These are phyloP conservation scores for Kodamaea kaohsiungensis DNA, from an alignment of 805 yeast species.

Conservation along the genomic window DNA sequence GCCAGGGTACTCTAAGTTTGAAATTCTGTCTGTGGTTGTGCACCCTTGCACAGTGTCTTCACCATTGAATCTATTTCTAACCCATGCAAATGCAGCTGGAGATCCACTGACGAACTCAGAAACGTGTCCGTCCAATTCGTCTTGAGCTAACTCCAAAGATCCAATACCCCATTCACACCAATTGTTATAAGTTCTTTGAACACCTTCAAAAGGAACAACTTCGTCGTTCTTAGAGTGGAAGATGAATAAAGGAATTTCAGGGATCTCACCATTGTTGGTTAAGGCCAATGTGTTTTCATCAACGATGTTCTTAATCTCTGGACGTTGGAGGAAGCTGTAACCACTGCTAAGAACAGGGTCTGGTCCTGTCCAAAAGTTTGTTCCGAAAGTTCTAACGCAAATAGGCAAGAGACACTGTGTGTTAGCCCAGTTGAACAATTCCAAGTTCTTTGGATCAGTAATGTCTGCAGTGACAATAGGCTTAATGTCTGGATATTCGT, in stretches of 20 bases:
- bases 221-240: slow-evolving; percentile 14
- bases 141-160: slow-evolving; percentile 30
- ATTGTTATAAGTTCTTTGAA: slow-evolving; percentile 20
- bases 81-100: slow-evolving; percentile 21
- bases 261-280: slow-evolving; percentile 11
- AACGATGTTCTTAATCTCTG: slow-evolving; percentile 15
- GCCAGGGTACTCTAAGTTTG: slow-evolving; percentile 47
- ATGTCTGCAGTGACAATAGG: slow-evolving; percentile 8
- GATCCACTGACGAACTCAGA: slow-evolving; percentile 18
- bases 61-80: slow-evolving; percentile 19
- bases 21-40: slow-evolving; percentile 39
- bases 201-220: slow-evolving; percentile 11
- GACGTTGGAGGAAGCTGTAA: slow-evolving; percentile 16
- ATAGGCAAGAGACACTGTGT: slow-evolving; percentile 3
- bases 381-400: neutral
- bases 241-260: slow-evolving; percentile 14
- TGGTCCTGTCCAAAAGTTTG: slow-evolving; percentile 17
- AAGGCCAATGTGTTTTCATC: slow-evolving; percentile 24
- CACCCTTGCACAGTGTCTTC: slow-evolving; percentile 19
- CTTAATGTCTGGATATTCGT: slow-evolving; percentile 30
- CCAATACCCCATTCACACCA: slow-evolving; percentile 31
- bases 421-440: slow-evolving; percentile 1
- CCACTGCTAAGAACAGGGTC: slow-evolving; percentile 16
- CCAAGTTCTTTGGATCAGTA: slow-evolving; percentile 7
- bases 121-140: slow-evolving; percentile 26